Percentiles rank a stretch among this genome's conserved stretches.
These are phyloP conservation scores for Hexamita inflata DNA, from an alignment of 208 protist genomes.

Conservation along the genomic window DNA sequence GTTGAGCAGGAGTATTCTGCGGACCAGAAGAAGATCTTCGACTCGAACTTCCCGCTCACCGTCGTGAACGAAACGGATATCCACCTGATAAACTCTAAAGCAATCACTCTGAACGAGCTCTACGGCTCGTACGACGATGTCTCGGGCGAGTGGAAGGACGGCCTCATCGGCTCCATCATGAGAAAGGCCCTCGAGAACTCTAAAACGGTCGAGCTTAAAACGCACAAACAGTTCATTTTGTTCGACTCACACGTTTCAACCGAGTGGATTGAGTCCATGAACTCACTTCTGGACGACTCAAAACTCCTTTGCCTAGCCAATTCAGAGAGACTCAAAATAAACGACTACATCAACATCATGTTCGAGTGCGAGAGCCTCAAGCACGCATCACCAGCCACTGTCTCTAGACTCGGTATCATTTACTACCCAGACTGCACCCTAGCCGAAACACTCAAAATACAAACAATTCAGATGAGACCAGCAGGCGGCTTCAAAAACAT, in stretches of 20 bases:
- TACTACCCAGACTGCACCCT: slow-evolving; percentile 1
- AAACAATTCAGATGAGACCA: background rate
- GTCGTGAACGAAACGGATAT: slow-evolving; percentile 69
- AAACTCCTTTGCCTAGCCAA: slow-evolving; percentile 52
- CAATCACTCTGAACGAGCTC: slow-evolving; percentile 73
- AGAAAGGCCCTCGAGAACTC: slow-evolving; percentile 65
- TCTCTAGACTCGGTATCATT: slow-evolving; percentile 50
- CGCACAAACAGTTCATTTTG: slow-evolving; percentile 78
- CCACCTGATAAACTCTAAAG: slow-evolving; percentile 91
- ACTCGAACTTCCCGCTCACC: slow-evolving; percentile 58
- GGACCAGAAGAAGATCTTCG: slow-evolving; percentile 61
- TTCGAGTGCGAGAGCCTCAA: slow-evolving; percentile 73
- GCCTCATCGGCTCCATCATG: slow-evolving; percentile 91
- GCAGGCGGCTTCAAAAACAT: background rate
- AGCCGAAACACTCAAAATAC: background rate
- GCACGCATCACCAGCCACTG: slow-evolving; percentile 61
- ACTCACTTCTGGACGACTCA: slow-evolving; percentile 59
- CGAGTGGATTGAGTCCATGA: slow-evolving; percentile 60
- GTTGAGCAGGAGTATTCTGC: background rate
- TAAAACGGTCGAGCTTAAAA: slow-evolving; percentile 45
- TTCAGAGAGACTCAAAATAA: slow-evolving; percentile 55
- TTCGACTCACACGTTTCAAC: slow-evolving; percentile 96
- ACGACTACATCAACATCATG: slow-evolving; percentile 79
- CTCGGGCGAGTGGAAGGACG: slow-evolving; percentile 93
- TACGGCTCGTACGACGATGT: slow-evolving; percentile 88